Percentiles rank a stretch among this genome's conserved stretches.
Evolutionary conservation across 768 basidiomycete species (phyloP).

Genomic region (Auricularia sp.): DNA sequence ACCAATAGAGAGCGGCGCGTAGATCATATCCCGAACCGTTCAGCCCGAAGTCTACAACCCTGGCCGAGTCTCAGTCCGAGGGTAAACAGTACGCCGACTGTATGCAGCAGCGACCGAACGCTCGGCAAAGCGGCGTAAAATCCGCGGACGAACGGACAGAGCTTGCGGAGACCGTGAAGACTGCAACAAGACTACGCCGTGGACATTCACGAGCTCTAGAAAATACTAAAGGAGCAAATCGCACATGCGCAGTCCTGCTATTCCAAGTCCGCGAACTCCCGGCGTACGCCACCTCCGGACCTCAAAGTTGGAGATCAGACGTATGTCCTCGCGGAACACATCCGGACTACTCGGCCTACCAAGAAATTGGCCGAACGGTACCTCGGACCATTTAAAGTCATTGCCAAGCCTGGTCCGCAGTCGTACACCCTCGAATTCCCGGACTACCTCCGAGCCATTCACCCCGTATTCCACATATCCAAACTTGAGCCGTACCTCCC

Average conservation of each 20-base stretch:
- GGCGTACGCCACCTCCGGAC: neutral
- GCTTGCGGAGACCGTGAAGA: too few relatives aligned
- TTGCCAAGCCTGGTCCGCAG: constrained; percentile 11
- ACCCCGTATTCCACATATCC: constrained; percentile 14
- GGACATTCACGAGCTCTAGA: constrained; percentile 4
- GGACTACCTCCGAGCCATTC: constrained; percentile 10
- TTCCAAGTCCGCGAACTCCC: neutral
- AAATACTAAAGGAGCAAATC: neutral
- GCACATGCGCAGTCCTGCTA: neutral
- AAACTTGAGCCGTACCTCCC: neutral
- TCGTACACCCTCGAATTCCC: constrained; percentile 16
- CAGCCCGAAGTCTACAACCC: too few relatives aligned
- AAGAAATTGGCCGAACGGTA: constrained; percentile 15
- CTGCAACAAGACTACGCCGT: constrained; percentile 2
- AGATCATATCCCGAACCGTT: constrained; percentile 24
- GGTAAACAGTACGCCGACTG: constrained; percentile 28
- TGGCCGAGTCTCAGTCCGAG: too few relatives aligned
- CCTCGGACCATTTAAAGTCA: constrained; percentile 15
- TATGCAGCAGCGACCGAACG: constrained; percentile 18
- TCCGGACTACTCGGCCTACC: neutral
- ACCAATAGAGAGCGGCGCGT: too few relatives aligned
- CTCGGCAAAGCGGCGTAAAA: constrained; percentile 2
- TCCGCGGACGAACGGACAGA: neutral
- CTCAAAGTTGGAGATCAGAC: neutral
- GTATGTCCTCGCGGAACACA: constrained; percentile 1